Evolutionary conservation across 2,329 filamentous ascomycete species (phyloP), one percentile per base, ranked within the genome.

Genomic region (Aureobasidium melanogenum): DNA sequence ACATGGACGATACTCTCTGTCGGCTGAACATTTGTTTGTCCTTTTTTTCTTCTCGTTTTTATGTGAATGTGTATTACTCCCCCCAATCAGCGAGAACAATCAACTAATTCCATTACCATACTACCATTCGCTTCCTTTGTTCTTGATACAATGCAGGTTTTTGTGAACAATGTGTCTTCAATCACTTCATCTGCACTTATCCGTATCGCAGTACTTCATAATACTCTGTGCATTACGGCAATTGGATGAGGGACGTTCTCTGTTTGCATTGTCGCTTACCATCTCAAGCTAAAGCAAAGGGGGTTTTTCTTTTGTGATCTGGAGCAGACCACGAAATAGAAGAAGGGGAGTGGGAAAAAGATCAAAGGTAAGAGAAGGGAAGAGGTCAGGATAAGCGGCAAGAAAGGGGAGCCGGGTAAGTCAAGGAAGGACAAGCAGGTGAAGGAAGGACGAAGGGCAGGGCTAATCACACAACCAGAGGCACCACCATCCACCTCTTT

Each of bases 41-140:
- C 19, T 22, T 22, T 52, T 34, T 34, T 38, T 26, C 6, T 36
- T 24, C 19, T 38, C 19, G n/a, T 38, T 15, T 52, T 38, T 52
- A 38, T 52, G 48, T 52, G 38, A 52, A 52, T 52, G 8, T 52
- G 48, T 52, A 52, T 52, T 52, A 52, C 34, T 22, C 47, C 43
- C 41, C 43, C 43, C 15, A 52, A 36, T 9, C 48, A 52, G 48
- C 48, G 48, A 52, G 28, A 32, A 34, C 47, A 36, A 38, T 38
- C 32, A 36, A 52, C 38, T 52, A 38, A 52, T 52, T 38, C 48
- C 48, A 52, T 52, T 52, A 52, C 12, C 38, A 32, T 12, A 22
- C 10, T 10, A 22, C 8, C 19, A 34, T 48, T 6, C 5, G 8
- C 12, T 19, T 26, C 7, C 30, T 8, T 32, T 14, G 8, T 19